phyloP scores from a whole-genome alignment of 257 asterid genomes.

The Ajuga chamaepitys region DNA sequence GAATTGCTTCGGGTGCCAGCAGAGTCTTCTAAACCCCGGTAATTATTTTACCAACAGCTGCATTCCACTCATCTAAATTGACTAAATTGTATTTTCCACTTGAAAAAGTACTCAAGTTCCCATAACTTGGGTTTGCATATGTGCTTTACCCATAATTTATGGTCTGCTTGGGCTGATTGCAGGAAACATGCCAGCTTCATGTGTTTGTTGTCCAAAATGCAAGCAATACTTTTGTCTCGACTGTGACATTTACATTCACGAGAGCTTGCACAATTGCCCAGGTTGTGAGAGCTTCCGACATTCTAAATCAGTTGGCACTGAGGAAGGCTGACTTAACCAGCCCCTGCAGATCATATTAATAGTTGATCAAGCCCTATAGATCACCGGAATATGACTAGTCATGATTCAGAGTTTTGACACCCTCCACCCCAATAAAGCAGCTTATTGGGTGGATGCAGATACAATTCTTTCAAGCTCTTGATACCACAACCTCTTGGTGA shows the following conservation, averaged over 20 bases:
- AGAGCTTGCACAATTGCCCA: constrained; percentile 96
- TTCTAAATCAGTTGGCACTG: constrained; percentile 24
- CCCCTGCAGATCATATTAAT: not conserved
- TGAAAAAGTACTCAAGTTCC: not conserved
- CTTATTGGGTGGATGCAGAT: not conserved
- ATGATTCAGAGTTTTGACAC: not conserved
- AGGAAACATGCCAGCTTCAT: constrained; percentile 63
- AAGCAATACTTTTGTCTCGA: constrained; percentile 80
- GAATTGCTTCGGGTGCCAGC: constrained; percentile 83
- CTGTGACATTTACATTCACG: constrained; percentile 92
- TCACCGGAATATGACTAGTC: not conserved
- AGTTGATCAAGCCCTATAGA: not conserved
- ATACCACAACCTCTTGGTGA: not conserved
- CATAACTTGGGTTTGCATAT: not conserved
- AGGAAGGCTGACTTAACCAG: constrained; percentile 26
- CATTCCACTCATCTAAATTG: not conserved
- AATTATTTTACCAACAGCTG: not conserved
- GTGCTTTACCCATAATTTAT: not conserved
- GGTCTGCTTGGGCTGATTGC: constrained; percentile 14
- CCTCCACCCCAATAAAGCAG: not conserved
- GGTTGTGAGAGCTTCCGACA: constrained; percentile 87
- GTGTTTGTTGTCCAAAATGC: constrained; percentile 87
- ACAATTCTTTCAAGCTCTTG: not conserved
- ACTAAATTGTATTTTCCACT: not conserved
- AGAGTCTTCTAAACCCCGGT: constrained; percentile 76